phyloP scores from a whole-genome alignment of 805 yeast species.

The Cyberlindnera maritima region DNA sequence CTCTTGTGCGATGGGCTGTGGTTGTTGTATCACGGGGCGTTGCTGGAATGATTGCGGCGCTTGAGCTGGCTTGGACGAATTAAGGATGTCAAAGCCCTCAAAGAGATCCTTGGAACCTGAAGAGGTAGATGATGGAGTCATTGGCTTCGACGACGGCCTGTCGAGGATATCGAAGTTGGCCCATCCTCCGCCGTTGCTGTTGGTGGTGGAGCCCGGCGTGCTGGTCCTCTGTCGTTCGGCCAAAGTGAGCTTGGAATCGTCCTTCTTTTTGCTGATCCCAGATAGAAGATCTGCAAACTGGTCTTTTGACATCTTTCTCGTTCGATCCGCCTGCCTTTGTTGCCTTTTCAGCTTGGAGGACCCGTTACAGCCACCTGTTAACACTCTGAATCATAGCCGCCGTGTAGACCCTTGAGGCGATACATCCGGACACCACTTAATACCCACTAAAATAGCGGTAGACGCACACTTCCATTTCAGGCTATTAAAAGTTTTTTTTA shows the following conservation, averaged over 20 bases:
- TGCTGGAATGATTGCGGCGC: not conserved
- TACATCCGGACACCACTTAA: not conserved
- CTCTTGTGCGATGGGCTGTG: slow-evolving; percentile 4
- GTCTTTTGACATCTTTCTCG: slow-evolving; percentile 20
- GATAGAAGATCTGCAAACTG: slow-evolving; percentile 29
- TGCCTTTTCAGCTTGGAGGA: too few relatives aligned
- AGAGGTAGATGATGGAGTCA: not conserved
- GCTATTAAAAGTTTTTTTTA: not conserved
- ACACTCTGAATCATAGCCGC: too few relatives aligned
- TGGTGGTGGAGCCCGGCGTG: not conserved
- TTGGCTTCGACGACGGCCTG: slow-evolving; percentile 5
- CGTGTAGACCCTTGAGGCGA: too few relatives aligned
- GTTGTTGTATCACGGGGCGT: not conserved
- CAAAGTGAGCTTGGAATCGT: slow-evolving; percentile 30
- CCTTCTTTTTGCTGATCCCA: slow-evolving; percentile 23
- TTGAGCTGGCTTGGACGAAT: not conserved
- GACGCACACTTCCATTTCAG: slow-evolving; percentile 2
- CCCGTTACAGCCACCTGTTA: too few relatives aligned
- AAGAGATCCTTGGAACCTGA: slow-evolving; percentile 16
- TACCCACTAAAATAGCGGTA: not conserved
- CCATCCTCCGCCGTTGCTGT: slow-evolving; percentile 27
- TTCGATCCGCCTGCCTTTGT: not conserved
- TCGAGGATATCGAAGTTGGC: slow-evolving; percentile 37
- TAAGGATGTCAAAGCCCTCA: slow-evolving; percentile 24
- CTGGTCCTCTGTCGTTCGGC: slow-evolving; percentile 32